A percentile compares a stretch with the other conserved stretches of the same genome.
Evolutionary conservation across 371 early-diverging fungal genomes (phyloP).

Genomic region (Dipsacomyces acuminosporus): DNA sequence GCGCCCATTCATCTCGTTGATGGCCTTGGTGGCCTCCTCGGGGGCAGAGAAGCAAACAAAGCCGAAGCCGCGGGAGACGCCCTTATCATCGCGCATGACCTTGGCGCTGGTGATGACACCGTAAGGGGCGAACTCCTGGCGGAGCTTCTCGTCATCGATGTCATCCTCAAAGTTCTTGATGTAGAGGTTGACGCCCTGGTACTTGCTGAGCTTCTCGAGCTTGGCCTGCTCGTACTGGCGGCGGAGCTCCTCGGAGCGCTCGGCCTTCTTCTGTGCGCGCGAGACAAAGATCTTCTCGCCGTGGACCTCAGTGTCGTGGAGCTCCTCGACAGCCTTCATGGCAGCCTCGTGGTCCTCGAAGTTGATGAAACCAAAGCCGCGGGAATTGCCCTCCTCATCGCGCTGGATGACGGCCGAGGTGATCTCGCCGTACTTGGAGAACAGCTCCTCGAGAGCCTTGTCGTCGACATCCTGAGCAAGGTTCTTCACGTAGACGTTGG

Average conservation of each 20-base stretch:
- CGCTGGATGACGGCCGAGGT: constrained; percentile 73
- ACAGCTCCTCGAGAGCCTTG: constrained; percentile 79
- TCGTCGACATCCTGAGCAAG: constrained; percentile 79
- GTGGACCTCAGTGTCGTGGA: constrained; percentile 87
- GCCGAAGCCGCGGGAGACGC: constrained; percentile 76
- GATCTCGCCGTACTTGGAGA: constrained; percentile 80
- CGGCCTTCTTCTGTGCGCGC: constrained; percentile 98
- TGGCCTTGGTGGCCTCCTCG: constrained; percentile 88
- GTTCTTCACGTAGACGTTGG: constrained; percentile 99
- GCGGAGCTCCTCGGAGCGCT: constrained; percentile 96
- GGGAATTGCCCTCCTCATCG: constrained; percentile 78
- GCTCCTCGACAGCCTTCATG: constrained; percentile 82
- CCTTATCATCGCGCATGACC: constrained; percentile 95
- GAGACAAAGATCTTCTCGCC: constrained; percentile 94
- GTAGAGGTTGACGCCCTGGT: constrained; percentile 97
- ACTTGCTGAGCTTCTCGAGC: constrained; percentile 92
- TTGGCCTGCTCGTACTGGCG: constrained; percentile 89
- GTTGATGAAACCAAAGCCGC: constrained; percentile 98
- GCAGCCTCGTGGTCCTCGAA: constrained; percentile 92
- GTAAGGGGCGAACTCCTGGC: constrained; percentile 91
- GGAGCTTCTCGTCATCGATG: constrained; percentile 91
- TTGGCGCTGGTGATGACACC: constrained; percentile 95
- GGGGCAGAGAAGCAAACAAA: constrained; percentile 90
- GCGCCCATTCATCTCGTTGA: constrained; percentile 86
- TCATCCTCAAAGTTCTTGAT: constrained; percentile 97